Conservation (phyloP, 345 rosid genomes). For the Abelmoschus esculentus region DNA sequence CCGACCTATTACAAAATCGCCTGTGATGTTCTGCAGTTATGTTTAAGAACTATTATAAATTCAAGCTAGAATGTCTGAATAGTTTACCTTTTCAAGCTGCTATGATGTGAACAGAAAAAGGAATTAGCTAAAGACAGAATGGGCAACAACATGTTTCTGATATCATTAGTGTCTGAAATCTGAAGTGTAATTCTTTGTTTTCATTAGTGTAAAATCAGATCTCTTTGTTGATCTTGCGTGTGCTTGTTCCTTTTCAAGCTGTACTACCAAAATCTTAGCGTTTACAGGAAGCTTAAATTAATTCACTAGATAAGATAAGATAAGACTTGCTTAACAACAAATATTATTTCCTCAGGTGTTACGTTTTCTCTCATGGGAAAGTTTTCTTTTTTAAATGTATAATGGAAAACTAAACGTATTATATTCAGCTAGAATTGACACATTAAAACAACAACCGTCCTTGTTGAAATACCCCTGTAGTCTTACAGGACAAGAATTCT, state of each 20-base stretch:
- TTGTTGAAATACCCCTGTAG: too few relatives aligned
- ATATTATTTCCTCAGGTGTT: neutral
- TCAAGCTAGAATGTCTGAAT: neutral
- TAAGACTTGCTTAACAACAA: neutral
- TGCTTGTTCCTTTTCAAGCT: neutral
- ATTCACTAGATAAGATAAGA: neutral
- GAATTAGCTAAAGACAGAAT: neutral
- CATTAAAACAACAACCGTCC: neutral
- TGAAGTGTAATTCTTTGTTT: slow-evolving; percentile 2
- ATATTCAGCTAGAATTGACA: neutral
- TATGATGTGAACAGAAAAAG: neutral
- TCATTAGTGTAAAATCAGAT: too few relatives aligned
- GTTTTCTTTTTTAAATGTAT: neutral
- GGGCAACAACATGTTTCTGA: neutral
- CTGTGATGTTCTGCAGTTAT: neutral
- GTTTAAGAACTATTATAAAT: too few relatives aligned
- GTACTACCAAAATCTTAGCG: too few relatives aligned
- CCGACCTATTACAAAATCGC: neutral
- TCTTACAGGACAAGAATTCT: too few relatives aligned
- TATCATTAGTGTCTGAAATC: neutral
- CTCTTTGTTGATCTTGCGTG: neutral
- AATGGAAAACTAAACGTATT: neutral
- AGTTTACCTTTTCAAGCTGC: neutral
- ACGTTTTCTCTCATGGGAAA: neutral
- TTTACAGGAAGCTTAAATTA: neutral